These are phyloP conservation scores for Candida odintsovae DNA, from an alignment of 805 yeast genomes.

Conservation along the genomic window DNA sequence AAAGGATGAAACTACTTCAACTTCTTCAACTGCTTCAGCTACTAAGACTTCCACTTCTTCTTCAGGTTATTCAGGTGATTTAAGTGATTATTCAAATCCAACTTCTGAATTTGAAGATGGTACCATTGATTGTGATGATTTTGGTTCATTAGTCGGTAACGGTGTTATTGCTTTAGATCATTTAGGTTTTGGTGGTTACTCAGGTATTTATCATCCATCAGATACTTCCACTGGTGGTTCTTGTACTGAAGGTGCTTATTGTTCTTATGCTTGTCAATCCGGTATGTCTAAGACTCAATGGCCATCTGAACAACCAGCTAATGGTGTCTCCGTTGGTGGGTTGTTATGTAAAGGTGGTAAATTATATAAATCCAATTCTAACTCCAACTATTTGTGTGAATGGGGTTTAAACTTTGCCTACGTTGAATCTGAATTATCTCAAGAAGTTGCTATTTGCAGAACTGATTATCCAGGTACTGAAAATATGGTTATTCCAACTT, in stretches of 20 bases:
- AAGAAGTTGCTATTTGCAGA: slow-evolving; percentile 87
- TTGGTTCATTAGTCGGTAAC: slow-evolving; percentile 60
- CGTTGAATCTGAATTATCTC: slow-evolving; percentile 57
- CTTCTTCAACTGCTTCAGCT: slow-evolving; percentile 24
- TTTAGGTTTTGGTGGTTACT: slow-evolving; percentile 48
- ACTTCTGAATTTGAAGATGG: slow-evolving; percentile 61
- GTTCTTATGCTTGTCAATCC: slow-evolving; percentile 97
- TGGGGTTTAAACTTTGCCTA: slow-evolving; percentile 75
- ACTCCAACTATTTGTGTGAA: slow-evolving; percentile 68
- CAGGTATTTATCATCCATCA: slow-evolving; percentile 51
- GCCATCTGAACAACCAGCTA: slow-evolving; percentile 83
- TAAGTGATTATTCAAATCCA: slow-evolving; percentile 43
- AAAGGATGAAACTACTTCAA: slow-evolving; percentile 18
- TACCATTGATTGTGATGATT: slow-evolving; percentile 55
- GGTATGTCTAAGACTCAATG: slow-evolving; percentile 99
- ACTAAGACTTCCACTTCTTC: slow-evolving; percentile 27
- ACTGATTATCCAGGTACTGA: slow-evolving; percentile 99
- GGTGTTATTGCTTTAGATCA: slow-evolving; percentile 75
- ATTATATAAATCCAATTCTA: slow-evolving; percentile 74
- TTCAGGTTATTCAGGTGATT: slow-evolving; percentile 44
- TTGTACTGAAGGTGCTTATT: slow-evolving; percentile 87
- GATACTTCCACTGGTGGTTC: slow-evolving; percentile 49
- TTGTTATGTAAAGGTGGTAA: slow-evolving; percentile 78
- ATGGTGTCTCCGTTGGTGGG: slow-evolving; percentile 94
- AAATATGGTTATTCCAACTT: slow-evolving; percentile 94